phyloP scores from a whole-genome alignment of 768 basidiomycete genomes.

The Auricularia heimuer region DNA sequence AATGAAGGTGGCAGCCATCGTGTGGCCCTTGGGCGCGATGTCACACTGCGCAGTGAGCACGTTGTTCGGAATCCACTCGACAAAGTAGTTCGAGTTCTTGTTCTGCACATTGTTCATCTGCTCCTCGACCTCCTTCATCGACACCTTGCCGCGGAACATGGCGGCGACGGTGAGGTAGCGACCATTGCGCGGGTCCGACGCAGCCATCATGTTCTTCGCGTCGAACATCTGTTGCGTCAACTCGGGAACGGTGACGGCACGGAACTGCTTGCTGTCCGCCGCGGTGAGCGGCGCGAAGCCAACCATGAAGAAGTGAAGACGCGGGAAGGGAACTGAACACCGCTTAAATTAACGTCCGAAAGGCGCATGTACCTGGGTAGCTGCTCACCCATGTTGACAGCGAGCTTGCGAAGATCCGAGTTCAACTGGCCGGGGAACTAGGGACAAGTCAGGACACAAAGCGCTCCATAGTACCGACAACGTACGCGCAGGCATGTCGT shows the following conservation, averaged over 20 bases:
- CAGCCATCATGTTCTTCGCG: slow-evolving; percentile 99
- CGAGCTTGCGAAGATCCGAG: slow-evolving; percentile 95
- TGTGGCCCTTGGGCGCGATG: slow-evolving; percentile 88
- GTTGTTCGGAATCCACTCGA: slow-evolving; percentile 99
- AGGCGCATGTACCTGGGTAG: background rate
- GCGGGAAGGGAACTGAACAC: slow-evolving; percentile 81
- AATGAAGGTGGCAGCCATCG: slow-evolving; percentile 96
- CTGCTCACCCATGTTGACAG: slow-evolving; percentile 92
- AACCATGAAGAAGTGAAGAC: slow-evolving; percentile 99
- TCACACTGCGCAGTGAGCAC: slow-evolving; percentile 97
- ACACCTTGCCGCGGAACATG: slow-evolving; percentile 97
- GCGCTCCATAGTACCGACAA: background rate
- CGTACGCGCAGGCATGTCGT: slow-evolving; percentile 85
- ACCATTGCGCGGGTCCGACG: slow-evolving; percentile 91
- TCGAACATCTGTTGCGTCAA: slow-evolving; percentile 99
- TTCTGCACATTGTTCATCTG: slow-evolving; percentile 96
- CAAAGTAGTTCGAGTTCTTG: slow-evolving; percentile 97
- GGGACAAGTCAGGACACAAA: background rate
- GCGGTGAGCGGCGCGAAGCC: slow-evolving; percentile 93
- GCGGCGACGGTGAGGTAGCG: slow-evolving; percentile 97
- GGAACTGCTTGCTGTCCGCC: slow-evolving; percentile 89
- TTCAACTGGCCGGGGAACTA: slow-evolving; percentile 98
- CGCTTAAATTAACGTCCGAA: background rate
- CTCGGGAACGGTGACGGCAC: slow-evolving; percentile 94
- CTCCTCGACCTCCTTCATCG: slow-evolving; percentile 99